Percentiles rank a stretch among this genome's conserved stretches.
Evolutionary conservation across 495 filamentous ascomycete genomes (phyloP).

Genomic region (Sphaerosporella brunnea): DNA sequence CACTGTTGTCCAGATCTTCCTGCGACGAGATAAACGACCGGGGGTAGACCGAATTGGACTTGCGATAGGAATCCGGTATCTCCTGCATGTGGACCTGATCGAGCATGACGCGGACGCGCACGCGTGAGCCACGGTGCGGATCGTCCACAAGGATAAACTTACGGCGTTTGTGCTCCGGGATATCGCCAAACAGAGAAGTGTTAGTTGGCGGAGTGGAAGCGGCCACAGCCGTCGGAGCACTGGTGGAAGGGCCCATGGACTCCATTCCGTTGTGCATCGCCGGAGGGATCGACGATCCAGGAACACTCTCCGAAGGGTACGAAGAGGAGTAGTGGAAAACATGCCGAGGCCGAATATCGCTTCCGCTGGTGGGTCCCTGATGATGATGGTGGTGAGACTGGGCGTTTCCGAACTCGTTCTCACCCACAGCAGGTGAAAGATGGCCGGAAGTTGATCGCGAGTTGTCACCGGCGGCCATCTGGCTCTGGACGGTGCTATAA

Average conservation of each 20-base stretch:
- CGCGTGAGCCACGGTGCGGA: conserved; percentile 51
- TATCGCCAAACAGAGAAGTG: conserved; percentile 60
- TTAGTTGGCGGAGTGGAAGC: conserved; percentile 30
- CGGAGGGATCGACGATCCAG: conserved; percentile 50
- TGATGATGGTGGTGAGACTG: conserved; percentile 29
- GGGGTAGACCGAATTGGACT: conserved; percentile 71
- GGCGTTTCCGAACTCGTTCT: conserved; percentile 25
- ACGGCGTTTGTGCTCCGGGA: conserved; percentile 72
- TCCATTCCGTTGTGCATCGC: conserved; percentile 51
- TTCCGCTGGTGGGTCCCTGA: conserved; percentile 30
- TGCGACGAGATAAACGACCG: conserved; percentile 65
- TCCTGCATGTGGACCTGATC: conserved; percentile 80
- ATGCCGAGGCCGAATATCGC: conserved; percentile 55
- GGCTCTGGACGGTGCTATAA: conserved; percentile 20
- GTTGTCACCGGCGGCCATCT: conserved; percentile 21
- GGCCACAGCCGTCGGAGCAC: conserved; percentile 19
- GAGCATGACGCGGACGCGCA: conserved; percentile 73
- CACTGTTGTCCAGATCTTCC: conserved; percentile 38
- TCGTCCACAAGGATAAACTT: conserved; percentile 96
- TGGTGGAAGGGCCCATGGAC: conserved; percentile 31
- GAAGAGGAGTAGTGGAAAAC: conserved; percentile 59
- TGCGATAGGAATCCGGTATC: conserved; percentile 85
- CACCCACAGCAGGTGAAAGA: conserved; percentile 24
- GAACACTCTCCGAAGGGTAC: conserved; percentile 36
- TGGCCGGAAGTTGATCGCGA: conserved; percentile 25